Evolutionary conservation across 441 rosid species (phyloP).

Genomic region (Gossypium schwendimanii): DNA sequence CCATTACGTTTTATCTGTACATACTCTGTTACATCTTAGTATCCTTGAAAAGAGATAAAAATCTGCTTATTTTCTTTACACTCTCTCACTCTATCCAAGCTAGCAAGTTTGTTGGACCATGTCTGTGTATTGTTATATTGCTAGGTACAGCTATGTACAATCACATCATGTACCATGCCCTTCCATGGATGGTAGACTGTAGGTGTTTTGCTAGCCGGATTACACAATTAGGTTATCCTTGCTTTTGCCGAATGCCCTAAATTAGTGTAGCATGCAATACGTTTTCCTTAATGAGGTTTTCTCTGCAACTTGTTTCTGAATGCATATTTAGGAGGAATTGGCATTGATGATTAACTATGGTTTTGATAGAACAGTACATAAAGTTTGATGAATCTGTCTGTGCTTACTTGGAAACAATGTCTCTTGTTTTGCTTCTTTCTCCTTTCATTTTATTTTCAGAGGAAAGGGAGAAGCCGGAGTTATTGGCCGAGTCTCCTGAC

Average conservation of each 20-base stretch:
- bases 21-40: neutral
- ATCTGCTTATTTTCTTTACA: neutral
- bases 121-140: neutral
- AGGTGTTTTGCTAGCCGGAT: neutral
- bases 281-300: neutral
- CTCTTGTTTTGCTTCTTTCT: neutral
- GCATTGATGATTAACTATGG: neutral
- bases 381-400: neutral
- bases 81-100: neutral
- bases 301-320: neutral
- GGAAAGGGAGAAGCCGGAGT: conserved; percentile 93
- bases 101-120: neutral
- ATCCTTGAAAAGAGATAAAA: neutral
- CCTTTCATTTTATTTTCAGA: conserved; percentile 35
- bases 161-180: neutral
- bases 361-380: neutral
- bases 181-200: neutral
- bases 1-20: neutral
- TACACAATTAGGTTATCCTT: neutral
- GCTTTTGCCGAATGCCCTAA: neutral
- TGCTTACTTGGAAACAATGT: neutral
- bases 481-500: conserved; percentile 76
- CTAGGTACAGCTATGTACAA: neutral
- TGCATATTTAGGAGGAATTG: neutral
- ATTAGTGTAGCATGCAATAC: neutral